Percentiles rank a stretch among this genome's conserved stretches.
Conservation (phyloP, 495 filamentous ascomycete species). For the Xylona heveae region DNA sequence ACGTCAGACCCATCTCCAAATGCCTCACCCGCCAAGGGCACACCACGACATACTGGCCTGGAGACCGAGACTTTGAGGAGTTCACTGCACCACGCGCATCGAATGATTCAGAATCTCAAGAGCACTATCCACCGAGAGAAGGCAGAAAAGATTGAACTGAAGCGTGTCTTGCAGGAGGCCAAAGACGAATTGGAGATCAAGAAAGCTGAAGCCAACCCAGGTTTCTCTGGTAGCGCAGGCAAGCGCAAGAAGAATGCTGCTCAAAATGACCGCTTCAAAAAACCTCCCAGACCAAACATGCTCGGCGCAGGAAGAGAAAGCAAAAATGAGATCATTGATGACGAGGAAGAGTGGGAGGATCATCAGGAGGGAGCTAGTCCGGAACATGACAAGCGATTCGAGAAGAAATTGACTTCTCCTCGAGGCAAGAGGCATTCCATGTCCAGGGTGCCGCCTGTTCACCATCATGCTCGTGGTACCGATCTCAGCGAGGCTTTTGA, state of each 20-base stretch:
- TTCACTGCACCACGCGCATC: conserved; percentile 80
- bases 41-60: conserved; percentile 68
- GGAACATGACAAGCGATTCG: not conserved
- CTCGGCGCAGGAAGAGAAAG: conserved; percentile 58
- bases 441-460: not conserved
- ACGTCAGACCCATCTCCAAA: conserved; percentile 86
- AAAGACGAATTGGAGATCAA: conserved; percentile 77
- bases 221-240: conserved; percentile 20
- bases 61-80: conserved; percentile 91
- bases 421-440: too few species aligned
- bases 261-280: conserved; percentile 45
- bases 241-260: conserved; percentile 51
- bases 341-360: conserved; percentile 86
- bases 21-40: conserved; percentile 72
- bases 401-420: not conserved
- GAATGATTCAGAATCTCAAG: conserved; percentile 88
- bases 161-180: conserved; percentile 86
- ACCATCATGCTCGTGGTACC: not conserved
- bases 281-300: conserved; percentile 46
- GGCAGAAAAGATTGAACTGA: conserved; percentile 90
- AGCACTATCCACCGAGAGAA: conserved; percentile 91
- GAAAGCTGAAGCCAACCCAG: conserved; percentile 32
- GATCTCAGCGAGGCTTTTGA: conserved; percentile 11
- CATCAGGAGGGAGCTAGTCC: conserved; percentile 32
- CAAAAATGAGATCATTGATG: conserved; percentile 51